These are phyloP conservation scores for Russula abietina DNA, from an alignment of 768 basidiomycete species.

Conservation along the genomic window DNA sequence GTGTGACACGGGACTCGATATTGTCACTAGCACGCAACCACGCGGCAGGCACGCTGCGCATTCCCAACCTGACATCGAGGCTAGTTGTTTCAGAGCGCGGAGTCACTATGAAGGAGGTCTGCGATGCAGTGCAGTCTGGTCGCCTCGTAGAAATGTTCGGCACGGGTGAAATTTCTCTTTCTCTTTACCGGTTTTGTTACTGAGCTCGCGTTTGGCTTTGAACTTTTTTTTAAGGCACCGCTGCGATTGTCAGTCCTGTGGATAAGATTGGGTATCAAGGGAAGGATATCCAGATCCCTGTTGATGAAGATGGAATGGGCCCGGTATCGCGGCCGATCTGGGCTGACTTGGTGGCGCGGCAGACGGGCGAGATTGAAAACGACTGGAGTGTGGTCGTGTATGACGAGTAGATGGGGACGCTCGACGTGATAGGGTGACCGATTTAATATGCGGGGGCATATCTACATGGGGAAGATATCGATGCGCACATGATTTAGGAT, in stretches of 20 bases:
- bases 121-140: conserved; percentile 28
- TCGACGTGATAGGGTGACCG: background rate
- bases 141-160: conserved; percentile 34
- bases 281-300: conserved; percentile 37
- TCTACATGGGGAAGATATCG: background rate
- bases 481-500: background rate
- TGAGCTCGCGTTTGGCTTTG: background rate
- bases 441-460: background rate
- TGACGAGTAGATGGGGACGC: background rate
- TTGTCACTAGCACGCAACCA: conserved; percentile 36
- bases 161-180: conserved; percentile 9
- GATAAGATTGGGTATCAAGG: conserved; percentile 41
- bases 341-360: conserved; percentile 36
- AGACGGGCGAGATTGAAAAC: conserved; percentile 39
- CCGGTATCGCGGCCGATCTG: conserved; percentile 36
- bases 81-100: conserved; percentile 30
- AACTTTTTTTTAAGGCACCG: conserved; percentile 32
- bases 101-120: conserved; percentile 33
- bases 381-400: conserved; percentile 38
- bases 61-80: conserved; percentile 27
- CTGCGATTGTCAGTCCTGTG: conserved; percentile 34
- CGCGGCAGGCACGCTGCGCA: conserved; percentile 27
- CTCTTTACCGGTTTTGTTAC: too few relatives aligned
- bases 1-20: conserved; percentile 39
- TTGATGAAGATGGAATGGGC: conserved; percentile 37